Percentiles rank a stretch among this genome's conserved stretches.
These are phyloP conservation scores for Leccinum obscurum DNA, from an alignment of 768 basidiomycete species.

Conservation along the genomic window DNA sequence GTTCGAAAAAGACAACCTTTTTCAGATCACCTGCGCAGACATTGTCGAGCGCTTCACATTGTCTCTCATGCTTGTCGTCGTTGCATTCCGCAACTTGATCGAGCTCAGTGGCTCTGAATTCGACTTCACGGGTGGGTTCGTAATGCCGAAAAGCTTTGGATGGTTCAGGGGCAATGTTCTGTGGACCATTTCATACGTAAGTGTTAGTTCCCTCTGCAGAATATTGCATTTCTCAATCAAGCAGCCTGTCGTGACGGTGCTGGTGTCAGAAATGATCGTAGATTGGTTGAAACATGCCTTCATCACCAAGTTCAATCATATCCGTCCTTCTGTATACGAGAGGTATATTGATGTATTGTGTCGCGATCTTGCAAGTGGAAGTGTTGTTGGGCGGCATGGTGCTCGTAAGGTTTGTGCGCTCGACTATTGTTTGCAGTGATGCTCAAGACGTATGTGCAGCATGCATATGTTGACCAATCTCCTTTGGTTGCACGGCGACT, in stretches of 20 bases:
- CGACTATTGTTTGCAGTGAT: background rate
- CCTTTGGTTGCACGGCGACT: constrained; percentile 91
- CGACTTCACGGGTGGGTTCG: constrained; percentile 67
- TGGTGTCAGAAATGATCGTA: constrained; percentile 89
- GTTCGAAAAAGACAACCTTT: constrained; percentile 98
- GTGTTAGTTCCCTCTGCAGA: constrained; percentile 27
- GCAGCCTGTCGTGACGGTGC: constrained; percentile 89
- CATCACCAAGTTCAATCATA: constrained; percentile 99
- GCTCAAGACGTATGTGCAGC: constrained; percentile 42
- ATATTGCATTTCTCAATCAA: background rate
- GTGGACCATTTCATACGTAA: constrained; percentile 88
- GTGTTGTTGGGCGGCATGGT: constrained; percentile 63
- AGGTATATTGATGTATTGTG: constrained; percentile 95
- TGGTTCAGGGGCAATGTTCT: constrained; percentile 78
- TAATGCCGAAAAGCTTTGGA: constrained; percentile 80
- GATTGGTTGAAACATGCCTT: constrained; percentile 99
- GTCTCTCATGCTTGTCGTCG: constrained; percentile 83
- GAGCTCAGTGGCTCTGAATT: constrained; percentile 92
- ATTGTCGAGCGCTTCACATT: constrained; percentile 98
- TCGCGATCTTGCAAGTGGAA: constrained; percentile 83
- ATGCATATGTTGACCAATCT: constrained; percentile 93
- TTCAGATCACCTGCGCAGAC: constrained; percentile 98
- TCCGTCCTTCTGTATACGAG: constrained; percentile 92
- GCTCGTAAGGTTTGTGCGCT: constrained; percentile 59
- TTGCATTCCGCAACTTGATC: constrained; percentile 92